phyloP scores from a whole-genome alignment of 2,329 filamentous ascomycete genomes.

The Talaromyces amestolkiae region DNA sequence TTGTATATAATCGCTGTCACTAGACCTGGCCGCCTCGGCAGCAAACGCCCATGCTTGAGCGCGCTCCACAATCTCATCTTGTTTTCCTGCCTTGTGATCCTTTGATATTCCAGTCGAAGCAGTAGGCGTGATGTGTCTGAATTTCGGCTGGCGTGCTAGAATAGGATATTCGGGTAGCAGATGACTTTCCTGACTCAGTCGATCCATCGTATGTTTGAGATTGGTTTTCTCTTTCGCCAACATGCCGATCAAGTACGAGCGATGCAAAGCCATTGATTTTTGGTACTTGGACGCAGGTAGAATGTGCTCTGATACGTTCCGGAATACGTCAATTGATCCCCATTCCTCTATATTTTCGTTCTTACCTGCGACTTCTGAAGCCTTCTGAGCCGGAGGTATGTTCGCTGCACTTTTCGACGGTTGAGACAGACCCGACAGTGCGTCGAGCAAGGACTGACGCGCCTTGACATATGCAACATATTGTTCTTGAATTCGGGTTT shows the following conservation, averaged over 20 bases:
- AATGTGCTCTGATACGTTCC: constrained; percentile 33
- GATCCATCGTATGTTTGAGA: constrained; percentile 37
- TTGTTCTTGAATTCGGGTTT: constrained; percentile 33
- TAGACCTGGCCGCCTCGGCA: constrained; percentile 32
- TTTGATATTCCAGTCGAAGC: constrained; percentile 19
- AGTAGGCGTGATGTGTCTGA: constrained; percentile 32
- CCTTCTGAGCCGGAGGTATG: constrained; percentile 19
- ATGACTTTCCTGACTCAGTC: constrained; percentile 43
- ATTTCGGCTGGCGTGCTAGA: constrained; percentile 35
- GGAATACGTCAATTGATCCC: constrained; percentile 32
- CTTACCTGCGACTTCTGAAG: constrained; percentile 16
- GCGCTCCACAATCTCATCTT: constrained; percentile 33
- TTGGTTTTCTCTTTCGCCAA: constrained; percentile 40
- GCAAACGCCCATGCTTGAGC: constrained; percentile 44
- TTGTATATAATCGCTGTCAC: constrained; percentile 35
- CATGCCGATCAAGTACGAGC: constrained; percentile 37
- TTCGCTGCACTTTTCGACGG: constrained; percentile 25
- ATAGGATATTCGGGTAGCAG: constrained; percentile 44
- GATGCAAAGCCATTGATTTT: constrained; percentile 38
- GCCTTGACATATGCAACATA: constrained; percentile 38
- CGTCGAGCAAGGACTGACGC: constrained; percentile 36
- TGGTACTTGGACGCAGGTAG: constrained; percentile 37
- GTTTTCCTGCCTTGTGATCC: constrained; percentile 16
- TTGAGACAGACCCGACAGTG: constrained; percentile 37
- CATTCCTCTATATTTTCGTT: constrained; percentile 19